A percentile compares a stretch with the other conserved stretches of the same genome.
Conservation (phyloP, 108 stramenopile genomes). For the Aurantiochytrium sp. region DNA sequence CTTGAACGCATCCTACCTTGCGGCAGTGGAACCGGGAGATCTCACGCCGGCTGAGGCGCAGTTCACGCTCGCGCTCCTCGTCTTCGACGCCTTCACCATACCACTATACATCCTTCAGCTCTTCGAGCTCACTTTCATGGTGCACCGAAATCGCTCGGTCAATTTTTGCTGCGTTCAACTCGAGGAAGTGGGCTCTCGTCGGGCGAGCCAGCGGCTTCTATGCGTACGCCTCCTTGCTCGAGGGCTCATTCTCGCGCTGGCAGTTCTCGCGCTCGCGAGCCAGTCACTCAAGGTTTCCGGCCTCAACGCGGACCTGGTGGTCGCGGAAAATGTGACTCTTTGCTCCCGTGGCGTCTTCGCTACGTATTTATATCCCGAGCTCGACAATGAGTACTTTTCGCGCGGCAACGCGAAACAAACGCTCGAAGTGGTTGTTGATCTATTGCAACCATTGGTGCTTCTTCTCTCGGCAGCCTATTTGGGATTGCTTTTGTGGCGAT, state of each 20-base stretch:
- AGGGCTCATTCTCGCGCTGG: neutral
- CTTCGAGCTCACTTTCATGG: slow-evolving; percentile 7
- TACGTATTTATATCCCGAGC: neutral
- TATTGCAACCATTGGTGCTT: neutral
- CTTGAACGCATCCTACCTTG: neutral
- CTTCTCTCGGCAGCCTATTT: neutral
- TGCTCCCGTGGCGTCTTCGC: neutral
- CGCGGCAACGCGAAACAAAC: neutral
- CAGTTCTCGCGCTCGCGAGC: neutral
- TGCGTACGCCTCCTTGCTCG: neutral
- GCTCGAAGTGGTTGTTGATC: neutral
- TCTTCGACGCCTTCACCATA: neutral
- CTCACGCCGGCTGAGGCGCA: neutral
- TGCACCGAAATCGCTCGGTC: neutral
- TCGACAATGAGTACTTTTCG: neutral
- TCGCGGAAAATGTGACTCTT: neutral
- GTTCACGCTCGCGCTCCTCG: neutral
- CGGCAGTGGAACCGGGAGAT: neutral
- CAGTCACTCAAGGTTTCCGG: neutral
- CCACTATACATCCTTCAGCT: neutral
- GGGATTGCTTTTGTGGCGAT: neutral
- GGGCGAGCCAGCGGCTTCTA: neutral
- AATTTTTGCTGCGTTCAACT: neutral
- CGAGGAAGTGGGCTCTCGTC: neutral
- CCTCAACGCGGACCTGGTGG: neutral